Base-by-base conservation (phyloP, 106 monocot genomes). In the Ottelia alismoides region DNA sequence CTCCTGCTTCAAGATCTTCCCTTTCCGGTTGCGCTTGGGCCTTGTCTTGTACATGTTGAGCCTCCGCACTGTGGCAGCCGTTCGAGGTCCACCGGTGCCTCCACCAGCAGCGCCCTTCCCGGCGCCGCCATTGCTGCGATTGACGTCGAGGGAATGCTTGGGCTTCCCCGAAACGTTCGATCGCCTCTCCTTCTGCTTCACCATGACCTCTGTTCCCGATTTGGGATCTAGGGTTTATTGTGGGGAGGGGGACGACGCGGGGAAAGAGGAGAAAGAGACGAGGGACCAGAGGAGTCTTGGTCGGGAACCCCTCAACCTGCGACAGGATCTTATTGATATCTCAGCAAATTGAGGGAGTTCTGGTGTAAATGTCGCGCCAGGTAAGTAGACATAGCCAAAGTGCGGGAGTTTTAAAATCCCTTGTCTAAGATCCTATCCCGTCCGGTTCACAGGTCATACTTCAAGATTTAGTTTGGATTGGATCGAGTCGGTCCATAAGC, bases 111-210 rank as follows among this genome's bases (percentile, higher is more conserved):
- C 51, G 9, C 57, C 74, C 6, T 31, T 70, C 28, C 20, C 67
- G 3, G 28, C 63, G 9, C 49, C 62, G 47, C 65, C 84, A 76
- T 94, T 94, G 75, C 65, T 65, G 30, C 94, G 94, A 72, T 96
- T 96, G 45, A 82, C 84, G 67, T 96, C 94, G 22, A 88, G 57
- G 28, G 94, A 96, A 76, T 96, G 94, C 78, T 79, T 88, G 20
- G 84, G 88, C 81, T 81, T 96, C 31, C 94, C 88, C 9, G 94
- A 94, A 1, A 94, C 76, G 52, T 69, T 78, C 28, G 69, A 68
- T 31, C 25, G 19, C 76, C 30, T 84, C 78, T 94, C 93, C 72
- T 81, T 88, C 69, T 61, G 70, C 78, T 80, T 86, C 64, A 44
- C 66, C 78, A 73, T n/a, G n/a, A n/a, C n/a, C n/a, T n/a, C n/a